These are phyloP conservation scores for Aspergillus latus DNA, from an alignment of 2,329 filamentous ascomycete genomes.

Conservation along the genomic window DNA sequence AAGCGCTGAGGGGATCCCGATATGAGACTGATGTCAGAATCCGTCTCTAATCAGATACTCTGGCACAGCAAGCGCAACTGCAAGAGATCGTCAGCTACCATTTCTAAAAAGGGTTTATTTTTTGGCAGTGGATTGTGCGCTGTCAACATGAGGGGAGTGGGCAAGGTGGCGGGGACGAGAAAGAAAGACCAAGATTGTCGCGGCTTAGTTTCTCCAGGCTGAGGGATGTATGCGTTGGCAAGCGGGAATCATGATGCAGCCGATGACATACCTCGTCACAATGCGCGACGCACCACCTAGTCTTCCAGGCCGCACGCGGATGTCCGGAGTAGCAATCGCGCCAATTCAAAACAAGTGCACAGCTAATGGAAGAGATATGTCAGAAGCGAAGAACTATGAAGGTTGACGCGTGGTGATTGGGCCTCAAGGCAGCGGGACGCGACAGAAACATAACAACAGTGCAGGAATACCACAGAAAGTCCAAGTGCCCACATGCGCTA, in stretches of 20 bases:
- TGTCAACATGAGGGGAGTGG: conserved; percentile 25
- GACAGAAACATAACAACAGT: conserved; percentile 20
- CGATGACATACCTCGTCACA: conserved; percentile 39
- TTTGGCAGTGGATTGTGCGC: conserved; percentile 25
- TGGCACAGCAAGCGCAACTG: conserved; percentile 27
- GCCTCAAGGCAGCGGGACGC: conserved; percentile 19
- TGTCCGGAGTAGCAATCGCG: conserved; percentile 7
- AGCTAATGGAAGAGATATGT: conserved; percentile 16
- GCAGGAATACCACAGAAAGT: conserved; percentile 9
- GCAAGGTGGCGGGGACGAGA: conserved; percentile 21
- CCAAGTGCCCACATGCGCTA: neutral
- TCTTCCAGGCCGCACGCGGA: conserved; percentile 18
- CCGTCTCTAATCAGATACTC: conserved; percentile 17
- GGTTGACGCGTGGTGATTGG: conserved; percentile 30
- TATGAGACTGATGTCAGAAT: conserved; percentile 30
- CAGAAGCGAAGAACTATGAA: conserved; percentile 20
- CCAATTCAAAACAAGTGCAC: conserved; percentile 12
- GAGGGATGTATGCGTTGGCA: conserved; percentile 45
- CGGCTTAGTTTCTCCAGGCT: conserved; percentile 30
- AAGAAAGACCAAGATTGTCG: conserved; percentile 24
- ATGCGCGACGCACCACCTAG: conserved; percentile 30
- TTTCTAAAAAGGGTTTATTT: conserved; percentile 16
- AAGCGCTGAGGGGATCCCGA: conserved; percentile 19
- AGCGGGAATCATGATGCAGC: conserved; percentile 34
- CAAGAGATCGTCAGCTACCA: conserved; percentile 26